These are phyloP conservation scores for Vararia minispora DNA, from an alignment of 768 basidiomycete genomes.

Conservation along the genomic window DNA sequence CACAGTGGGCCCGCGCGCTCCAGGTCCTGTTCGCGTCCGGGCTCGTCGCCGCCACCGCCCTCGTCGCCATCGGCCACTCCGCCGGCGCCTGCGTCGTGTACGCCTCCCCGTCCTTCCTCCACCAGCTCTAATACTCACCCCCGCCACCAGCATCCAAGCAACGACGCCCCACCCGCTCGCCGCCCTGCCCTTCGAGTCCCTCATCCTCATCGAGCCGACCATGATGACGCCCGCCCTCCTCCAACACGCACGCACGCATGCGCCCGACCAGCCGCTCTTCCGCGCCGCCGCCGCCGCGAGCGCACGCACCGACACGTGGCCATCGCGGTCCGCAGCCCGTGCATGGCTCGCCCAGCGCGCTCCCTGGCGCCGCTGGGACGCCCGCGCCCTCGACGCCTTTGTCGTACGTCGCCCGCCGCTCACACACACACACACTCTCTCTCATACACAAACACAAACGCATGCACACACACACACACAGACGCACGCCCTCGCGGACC, in stretches of 20 bases:
- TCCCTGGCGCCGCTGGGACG: slow-evolving; percentile 2
- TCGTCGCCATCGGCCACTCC: not conserved
- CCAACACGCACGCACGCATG: too few relatives aligned
- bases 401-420: slow-evolving; percentile 1
- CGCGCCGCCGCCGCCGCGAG: not conserved
- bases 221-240: too few relatives aligned
- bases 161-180: not conserved
- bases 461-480: too few relatives aligned
- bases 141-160: not conserved
- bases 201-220: not conserved
- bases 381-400: not conserved
- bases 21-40: not conserved
- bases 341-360: slow-evolving; percentile 1
- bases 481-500: not conserved
- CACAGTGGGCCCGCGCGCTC: not conserved
- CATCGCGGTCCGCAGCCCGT: not conserved
- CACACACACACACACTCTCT: too few relatives aligned
- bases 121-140: not conserved
- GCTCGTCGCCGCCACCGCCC: not conserved
- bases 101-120: not conserved
- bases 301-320: not conserved
- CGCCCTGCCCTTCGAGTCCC: not conserved
- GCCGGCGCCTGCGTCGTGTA: not conserved
- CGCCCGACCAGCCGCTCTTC: too few relatives aligned
- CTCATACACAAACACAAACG: too few relatives aligned